Base-by-base conservation (phyloP, 371 early-diverging fungal species). In the Dichotomocladium elegans region DNA sequence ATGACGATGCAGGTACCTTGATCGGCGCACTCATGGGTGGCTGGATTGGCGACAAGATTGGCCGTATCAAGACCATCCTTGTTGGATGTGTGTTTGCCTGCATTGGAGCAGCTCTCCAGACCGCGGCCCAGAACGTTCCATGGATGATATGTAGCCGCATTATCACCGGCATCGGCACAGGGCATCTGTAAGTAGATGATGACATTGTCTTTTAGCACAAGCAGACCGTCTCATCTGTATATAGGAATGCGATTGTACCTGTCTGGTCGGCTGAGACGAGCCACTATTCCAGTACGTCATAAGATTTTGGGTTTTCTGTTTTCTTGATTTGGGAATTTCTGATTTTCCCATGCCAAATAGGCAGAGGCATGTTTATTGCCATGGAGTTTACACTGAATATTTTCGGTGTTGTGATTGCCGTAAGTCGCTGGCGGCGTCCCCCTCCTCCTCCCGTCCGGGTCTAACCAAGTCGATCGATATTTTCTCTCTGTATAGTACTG, bases 11-110 rank as follows among this genome's bases (percentile, higher is more conserved):
- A n/a, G 73, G 73, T 25, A 69, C 70, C 12, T 49, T 72, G 53
- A 58, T 72, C n/a, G 73, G 73, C 41, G 73, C 73, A 17, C 53
- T 72, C 21, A 68, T 70, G 47, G 74, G 74, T 21, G 74, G 74
- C 14, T 70, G 61, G 61, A 61, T 73, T 21, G 65, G 68, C 26
- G 74, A 73, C 28, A 64, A 47, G 25, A 64, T 70, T 27, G 74
- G 75, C 3, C 66, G 75, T 53, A 66, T 68, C 35, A 61, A 57
- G 34, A 74, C 75, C 0, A 60, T 74, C 2, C 45, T 71, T 14
- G 50, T 74, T 0, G 72, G 75, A 22, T 63, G 57, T 17, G 26
- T 44, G 2, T 58, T 74, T 41, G 68, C 60, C 15, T 56, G 66
- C 2, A 14, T 74, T 35, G 75, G 75, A 35, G 75, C 72, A 29